Evolutionary conservation across 768 basidiomycete genomes (phyloP).

Genomic region (Rhodotorula kratochvilovae): DNA sequence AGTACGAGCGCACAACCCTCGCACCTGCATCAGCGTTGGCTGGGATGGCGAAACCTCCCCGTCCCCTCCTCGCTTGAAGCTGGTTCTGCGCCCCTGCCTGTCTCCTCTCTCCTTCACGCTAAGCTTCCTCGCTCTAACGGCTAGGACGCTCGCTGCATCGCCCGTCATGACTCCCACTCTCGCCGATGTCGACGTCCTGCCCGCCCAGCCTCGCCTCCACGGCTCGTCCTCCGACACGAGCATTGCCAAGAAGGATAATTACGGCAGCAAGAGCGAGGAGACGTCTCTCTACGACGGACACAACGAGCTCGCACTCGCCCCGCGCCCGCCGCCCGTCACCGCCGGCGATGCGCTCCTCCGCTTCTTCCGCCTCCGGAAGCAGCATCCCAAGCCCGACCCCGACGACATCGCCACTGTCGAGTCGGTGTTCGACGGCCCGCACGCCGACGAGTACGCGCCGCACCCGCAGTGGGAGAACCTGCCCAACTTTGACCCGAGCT

Average conservation of each 20-base stretch:
- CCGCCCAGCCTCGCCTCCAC: neutral
- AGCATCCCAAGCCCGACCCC: neutral
- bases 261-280: neutral
- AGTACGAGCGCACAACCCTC: too few species aligned
- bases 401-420: conserved; percentile 20
- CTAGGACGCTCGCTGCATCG: neutral
- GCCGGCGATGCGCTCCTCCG: neutral
- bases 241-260: neutral
- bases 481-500: conserved; percentile 44
- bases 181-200: neutral
- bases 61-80: too few species aligned
- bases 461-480: conserved; percentile 39
- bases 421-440: conserved; percentile 24
- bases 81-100: too few species aligned
- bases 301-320: neutral
- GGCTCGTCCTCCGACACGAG: neutral
- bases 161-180: neutral
- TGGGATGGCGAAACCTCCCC: too few species aligned
- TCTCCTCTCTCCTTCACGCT: neutral
- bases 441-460: conserved; percentile 23
- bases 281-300: neutral
- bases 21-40: too few species aligned
- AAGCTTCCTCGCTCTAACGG: neutral
- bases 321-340: neutral
- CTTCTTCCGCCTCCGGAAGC: neutral